Base-by-base conservation (phyloP, 805 yeast species). In the Danielia reshetovae region DNA sequence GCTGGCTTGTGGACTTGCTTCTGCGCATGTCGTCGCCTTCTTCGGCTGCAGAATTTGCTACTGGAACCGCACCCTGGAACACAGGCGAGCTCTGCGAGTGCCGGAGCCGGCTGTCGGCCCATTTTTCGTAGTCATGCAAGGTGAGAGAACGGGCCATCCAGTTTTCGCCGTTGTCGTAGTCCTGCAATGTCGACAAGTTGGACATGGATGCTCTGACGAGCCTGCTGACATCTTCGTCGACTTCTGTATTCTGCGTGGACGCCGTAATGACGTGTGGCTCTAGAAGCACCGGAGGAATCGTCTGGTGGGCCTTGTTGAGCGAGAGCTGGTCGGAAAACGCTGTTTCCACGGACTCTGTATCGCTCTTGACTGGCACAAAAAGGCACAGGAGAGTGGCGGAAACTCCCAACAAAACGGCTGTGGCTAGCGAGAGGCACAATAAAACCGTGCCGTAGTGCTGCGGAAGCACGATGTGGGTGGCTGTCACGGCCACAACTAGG, bases 201-300 rank as follows among this genome's bases (percentile, higher is more conserved):
- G 23, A 7, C 36, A 35, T 32, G 8, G 47, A 40, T 4, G 47
- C 45, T 14, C 34, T 39, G 6, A 40, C 31, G 17, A 40, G 34
- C 38, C 40, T 36, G 14, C 31, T 36, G 7, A 40, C 34, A 3
- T 38, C 27, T 3, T 36, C 32, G 17, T 28, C 39, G n/a, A n/a
- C n/a, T 6, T 38, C 39, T 2, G 31, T 12, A 4, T 19, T 32
- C 17, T 8, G 26, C 6, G 6, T n/a, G 11, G 26, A 8, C 6
- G 26, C 26, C 6, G 11, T 10, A n/a, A 24, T 8, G 7, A n/a
- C 11, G 26, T 24, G 26, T 5, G 26, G 26, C 23, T 19, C 23
- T n/a, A n/a, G n/a, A 9, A 19, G 23, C 23, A 19, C 9, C 7
- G 26, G 26, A 6, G 13, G 13, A 24, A 10, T 8, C 7, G 11